Evolutionary conservation across 2,329 filamentous ascomycete species (phyloP).

Genomic region (Epicoccum nigrum): DNA sequence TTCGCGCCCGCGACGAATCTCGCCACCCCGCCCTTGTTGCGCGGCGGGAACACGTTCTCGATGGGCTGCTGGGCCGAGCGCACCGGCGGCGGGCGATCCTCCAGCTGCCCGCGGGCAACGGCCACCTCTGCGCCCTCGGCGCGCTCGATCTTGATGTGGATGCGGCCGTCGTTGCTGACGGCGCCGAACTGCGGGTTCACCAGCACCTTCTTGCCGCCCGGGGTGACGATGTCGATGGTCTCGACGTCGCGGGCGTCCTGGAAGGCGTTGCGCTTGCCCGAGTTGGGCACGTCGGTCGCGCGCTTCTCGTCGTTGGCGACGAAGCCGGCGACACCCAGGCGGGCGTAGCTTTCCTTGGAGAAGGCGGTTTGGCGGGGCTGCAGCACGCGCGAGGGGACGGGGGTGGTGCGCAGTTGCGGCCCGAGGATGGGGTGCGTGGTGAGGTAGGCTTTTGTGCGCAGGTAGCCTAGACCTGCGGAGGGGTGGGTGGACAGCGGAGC

Average conservation of each 20-base stretch:
- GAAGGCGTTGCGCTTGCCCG: slow-evolving; percentile 24
- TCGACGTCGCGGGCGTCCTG: slow-evolving; percentile 30
- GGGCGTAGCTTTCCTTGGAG: slow-evolving; percentile 36
- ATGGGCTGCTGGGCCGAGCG: not conserved
- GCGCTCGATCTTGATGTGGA: slow-evolving; percentile 36
- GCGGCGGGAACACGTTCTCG: not conserved
- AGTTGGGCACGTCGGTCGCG: slow-evolving; percentile 34
- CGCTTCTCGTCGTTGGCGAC: slow-evolving; percentile 48
- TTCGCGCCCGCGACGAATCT: not conserved
- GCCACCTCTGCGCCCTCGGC: slow-evolving; percentile 28
- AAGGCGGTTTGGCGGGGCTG: slow-evolving; percentile 38
- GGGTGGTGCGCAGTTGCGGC: slow-evolving; percentile 59
- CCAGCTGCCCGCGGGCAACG: slow-evolving; percentile 34
- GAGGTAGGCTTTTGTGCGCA: slow-evolving; percentile 60
- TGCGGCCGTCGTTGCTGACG: slow-evolving; percentile 39
- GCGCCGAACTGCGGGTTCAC: slow-evolving; percentile 54
- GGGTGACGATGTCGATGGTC: slow-evolving; percentile 50
- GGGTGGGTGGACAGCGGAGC: slow-evolving; percentile 65
- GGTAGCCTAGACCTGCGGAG: slow-evolving; percentile 67
- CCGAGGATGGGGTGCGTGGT: slow-evolving; percentile 67
- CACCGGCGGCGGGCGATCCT: slow-evolving; percentile 33
- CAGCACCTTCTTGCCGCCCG: slow-evolving; percentile 61
- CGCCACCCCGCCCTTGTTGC: not conserved
- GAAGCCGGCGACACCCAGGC: slow-evolving; percentile 54
- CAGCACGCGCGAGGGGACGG: slow-evolving; percentile 64